A percentile compares a stretch with the other conserved stretches of the same genome.
These are phyloP conservation scores for Plasmopara viticola DNA, from an alignment of 352 stramenopile genomes.

Conservation along the genomic window DNA sequence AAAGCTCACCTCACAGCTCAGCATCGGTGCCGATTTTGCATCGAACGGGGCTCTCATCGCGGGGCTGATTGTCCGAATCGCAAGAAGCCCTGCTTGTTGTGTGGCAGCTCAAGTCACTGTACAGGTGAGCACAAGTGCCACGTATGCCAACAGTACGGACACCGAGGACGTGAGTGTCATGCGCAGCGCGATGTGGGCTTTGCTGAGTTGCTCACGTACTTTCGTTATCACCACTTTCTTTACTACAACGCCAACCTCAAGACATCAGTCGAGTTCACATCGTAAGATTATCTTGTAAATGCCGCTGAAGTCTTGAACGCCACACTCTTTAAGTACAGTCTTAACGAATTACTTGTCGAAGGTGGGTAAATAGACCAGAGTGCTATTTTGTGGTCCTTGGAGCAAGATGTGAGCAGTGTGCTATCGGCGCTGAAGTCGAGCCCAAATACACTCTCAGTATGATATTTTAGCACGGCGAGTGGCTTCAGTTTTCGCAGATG, in stretches of 20 bases:
- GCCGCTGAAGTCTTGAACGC: too few relatives aligned
- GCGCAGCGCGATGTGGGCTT: slow-evolving; percentile 73
- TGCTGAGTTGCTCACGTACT: slow-evolving; percentile 77
- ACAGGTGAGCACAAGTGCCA: slow-evolving; percentile 78
- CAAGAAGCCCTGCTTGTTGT: slow-evolving; percentile 58
- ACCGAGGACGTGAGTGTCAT: slow-evolving; percentile 79
- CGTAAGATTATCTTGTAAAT: slow-evolving; percentile 9
- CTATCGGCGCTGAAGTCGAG: slow-evolving; percentile 65
- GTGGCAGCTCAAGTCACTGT: slow-evolving; percentile 65
- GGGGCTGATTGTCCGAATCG: slow-evolving; percentile 67
- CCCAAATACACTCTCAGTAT: slow-evolving; percentile 66
- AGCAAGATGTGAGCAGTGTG: slow-evolving; percentile 54
- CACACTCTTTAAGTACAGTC: too few relatives aligned
- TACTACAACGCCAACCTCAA: slow-evolving; percentile 88
- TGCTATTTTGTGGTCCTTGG: slow-evolving; percentile 74
- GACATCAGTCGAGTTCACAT: slow-evolving; percentile 79
- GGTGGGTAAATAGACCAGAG: slow-evolving; percentile 76
- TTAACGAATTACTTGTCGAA: not conserved
- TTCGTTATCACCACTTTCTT: slow-evolving; percentile 82
- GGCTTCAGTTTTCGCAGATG: slow-evolving; percentile 66
- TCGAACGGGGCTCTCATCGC: slow-evolving; percentile 68
- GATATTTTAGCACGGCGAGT: slow-evolving; percentile 74
- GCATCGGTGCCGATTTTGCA: slow-evolving; percentile 80
- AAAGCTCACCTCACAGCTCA: slow-evolving; percentile 59
- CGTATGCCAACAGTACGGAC: slow-evolving; percentile 77